These are phyloP conservation scores for Ramaria sp. DNA, from an alignment of 768 basidiomycete species.

Conservation along the genomic window DNA sequence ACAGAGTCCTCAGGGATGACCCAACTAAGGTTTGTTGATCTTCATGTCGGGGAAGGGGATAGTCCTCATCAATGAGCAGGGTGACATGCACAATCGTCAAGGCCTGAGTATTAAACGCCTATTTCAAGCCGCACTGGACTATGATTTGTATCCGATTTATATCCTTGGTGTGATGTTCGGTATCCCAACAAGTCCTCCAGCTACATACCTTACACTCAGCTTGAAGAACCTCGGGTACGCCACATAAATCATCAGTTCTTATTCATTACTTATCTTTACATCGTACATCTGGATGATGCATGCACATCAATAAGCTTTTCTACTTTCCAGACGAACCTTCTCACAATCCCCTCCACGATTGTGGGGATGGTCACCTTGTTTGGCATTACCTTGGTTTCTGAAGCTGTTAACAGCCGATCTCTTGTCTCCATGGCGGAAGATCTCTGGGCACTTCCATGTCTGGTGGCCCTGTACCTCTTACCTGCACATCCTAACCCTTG, in stretches of 20 bases:
- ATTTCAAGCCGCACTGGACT: slow-evolving; percentile 47
- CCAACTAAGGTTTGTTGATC: slow-evolving; percentile 37
- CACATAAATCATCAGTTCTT: not conserved
- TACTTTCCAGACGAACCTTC: slow-evolving; percentile 50
- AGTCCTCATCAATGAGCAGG: slow-evolving; percentile 20
- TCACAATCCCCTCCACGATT: slow-evolving; percentile 46
- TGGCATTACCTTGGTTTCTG: slow-evolving; percentile 37
- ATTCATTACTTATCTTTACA: not conserved
- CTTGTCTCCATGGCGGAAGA: slow-evolving; percentile 43
- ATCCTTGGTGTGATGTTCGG: slow-evolving; percentile 44
- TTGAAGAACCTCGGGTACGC: slow-evolving; percentile 42
- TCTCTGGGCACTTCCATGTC: slow-evolving; percentile 51
- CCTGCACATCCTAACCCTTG: slow-evolving; percentile 40
- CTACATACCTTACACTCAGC: slow-evolving; percentile 48
- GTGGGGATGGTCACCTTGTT: slow-evolving; percentile 43
- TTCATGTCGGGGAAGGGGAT: too few relatives aligned
- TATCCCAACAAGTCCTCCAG: slow-evolving; percentile 37
- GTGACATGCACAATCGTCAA: slow-evolving; percentile 65
- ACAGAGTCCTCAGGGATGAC: slow-evolving; percentile 52
- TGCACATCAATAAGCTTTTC: slow-evolving; percentile 31
- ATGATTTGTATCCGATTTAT: slow-evolving; percentile 59
- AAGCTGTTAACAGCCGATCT: slow-evolving; percentile 42
- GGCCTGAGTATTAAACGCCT: slow-evolving; percentile 38
- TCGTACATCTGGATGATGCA: not conserved
- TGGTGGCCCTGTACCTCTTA: slow-evolving; percentile 43